phyloP scores from a whole-genome alignment of 2,329 filamentous ascomycete species.

The Fonsecaea pedrosoi region DNA sequence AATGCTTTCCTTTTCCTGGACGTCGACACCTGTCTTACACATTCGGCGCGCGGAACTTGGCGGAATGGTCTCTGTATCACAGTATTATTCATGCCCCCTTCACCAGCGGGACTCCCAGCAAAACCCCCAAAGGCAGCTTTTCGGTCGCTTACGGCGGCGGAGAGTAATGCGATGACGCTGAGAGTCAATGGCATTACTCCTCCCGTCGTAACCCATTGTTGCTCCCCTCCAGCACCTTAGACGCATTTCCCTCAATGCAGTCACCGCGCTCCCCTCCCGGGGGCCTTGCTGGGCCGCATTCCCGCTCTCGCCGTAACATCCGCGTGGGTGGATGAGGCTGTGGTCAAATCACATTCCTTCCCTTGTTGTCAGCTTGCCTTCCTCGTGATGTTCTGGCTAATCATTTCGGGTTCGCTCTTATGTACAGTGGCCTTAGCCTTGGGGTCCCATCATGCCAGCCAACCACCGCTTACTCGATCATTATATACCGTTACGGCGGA shows the following conservation, averaged over 20 bases:
- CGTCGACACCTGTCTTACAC: conserved; percentile 12
- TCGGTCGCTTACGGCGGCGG: conserved; percentile 12
- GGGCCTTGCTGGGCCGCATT: conserved; percentile 21
- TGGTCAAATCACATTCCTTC: conserved; percentile 28
- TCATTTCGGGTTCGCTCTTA: conserved; percentile 31
- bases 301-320: conserved; percentile 29
- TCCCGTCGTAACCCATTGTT: background rate
- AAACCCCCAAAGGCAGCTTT: background rate
- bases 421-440: conserved; percentile 40
- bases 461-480: conserved; percentile 29
- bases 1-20: conserved; percentile 6
- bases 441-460: conserved; percentile 31
- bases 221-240: conserved; percentile 18
- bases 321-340: conserved; percentile 21
- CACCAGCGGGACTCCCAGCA: conserved; percentile 8
- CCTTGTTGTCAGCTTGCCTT: conserved; percentile 24
- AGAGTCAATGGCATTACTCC: conserved; percentile 12
- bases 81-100: conserved; percentile 13
- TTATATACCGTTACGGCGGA: conserved; percentile 31
- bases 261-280: conserved; percentile 21
- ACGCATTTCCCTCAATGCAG: conserved; percentile 28
- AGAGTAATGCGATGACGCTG: conserved; percentile 8
- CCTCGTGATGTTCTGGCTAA: conserved; percentile 33
- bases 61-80: conserved; percentile 23
- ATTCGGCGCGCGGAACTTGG: conserved; percentile 28